phyloP scores from a whole-genome alignment of 768 basidiomycete species.

The Leccinellum rugosiceps region DNA sequence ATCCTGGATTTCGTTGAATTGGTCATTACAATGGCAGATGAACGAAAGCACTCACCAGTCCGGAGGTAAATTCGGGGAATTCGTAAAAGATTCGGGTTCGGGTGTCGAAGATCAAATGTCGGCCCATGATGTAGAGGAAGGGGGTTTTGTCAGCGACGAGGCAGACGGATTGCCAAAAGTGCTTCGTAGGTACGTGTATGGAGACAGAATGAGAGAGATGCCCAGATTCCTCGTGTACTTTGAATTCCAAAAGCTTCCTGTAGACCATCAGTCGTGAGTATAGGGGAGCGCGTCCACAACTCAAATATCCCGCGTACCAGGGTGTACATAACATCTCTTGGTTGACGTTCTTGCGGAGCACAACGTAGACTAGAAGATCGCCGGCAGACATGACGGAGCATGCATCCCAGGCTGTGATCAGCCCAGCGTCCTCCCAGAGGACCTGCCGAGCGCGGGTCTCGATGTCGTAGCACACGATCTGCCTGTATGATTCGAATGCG shows the following conservation, averaged over 20 bases:
- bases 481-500: neutral
- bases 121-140: neutral
- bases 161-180: neutral
- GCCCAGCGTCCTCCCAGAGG: neutral
- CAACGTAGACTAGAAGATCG: neutral
- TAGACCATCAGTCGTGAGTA: neutral
- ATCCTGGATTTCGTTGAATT: neutral
- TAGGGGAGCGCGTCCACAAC: neutral
- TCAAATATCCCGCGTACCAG: neutral
- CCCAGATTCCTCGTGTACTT: neutral
- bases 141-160: neutral
- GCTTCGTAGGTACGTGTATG: neutral
- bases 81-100: neutral
- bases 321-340: neutral
- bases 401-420: neutral
- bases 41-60: neutral
- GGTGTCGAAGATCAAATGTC: neutral
- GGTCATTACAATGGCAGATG: neutral
- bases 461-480: neutral
- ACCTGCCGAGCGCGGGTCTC: slow-evolving; percentile 3
- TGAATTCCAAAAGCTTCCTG: slow-evolving; percentile 3
- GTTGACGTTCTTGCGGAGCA: neutral
- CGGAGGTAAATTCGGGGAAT: neutral
- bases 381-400: neutral
- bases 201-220: neutral